Conservation (phyloP, 805 yeast genomes). For the Candida ortonii region DNA sequence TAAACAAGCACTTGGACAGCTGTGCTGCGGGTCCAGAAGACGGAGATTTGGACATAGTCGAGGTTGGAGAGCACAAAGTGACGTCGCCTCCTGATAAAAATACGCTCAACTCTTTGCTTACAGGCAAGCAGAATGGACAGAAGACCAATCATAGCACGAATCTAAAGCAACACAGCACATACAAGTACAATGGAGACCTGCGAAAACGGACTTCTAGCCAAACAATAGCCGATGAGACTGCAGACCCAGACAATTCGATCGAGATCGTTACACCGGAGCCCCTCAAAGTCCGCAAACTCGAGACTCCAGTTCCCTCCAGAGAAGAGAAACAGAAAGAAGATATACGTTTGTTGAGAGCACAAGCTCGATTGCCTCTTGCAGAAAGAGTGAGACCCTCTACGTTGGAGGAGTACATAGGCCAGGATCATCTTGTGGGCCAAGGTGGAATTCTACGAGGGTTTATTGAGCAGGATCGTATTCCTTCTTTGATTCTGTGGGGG, state of each 20-base stretch:
- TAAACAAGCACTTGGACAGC: constrained; percentile 36
- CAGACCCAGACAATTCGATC: constrained; percentile 5
- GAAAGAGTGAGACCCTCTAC: constrained; percentile 78
- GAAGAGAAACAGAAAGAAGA: constrained; percentile 17
- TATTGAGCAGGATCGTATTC: constrained; percentile 60
- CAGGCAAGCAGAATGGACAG: constrained; percentile 10
- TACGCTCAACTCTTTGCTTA: constrained; percentile 16
- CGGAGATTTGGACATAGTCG: constrained; percentile 7
- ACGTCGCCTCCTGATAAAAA: constrained; percentile 5
- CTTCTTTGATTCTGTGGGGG: constrained; percentile 90
- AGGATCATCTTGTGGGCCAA: constrained; percentile 66
- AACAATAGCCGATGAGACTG: constrained; percentile 1
- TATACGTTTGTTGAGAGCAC: constrained; percentile 18
- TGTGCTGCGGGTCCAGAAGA: constrained; percentile 17
- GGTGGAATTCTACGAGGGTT: constrained; percentile 67
- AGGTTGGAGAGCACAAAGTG: constrained; percentile 4
- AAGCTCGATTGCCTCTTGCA: constrained; percentile 53
- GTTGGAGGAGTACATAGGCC: constrained; percentile 78
- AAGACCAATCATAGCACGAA: constrained; percentile 4
- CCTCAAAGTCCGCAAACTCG: neutral
- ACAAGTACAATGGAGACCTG: constrained; percentile 10
- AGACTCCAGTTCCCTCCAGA: constrained; percentile 2
- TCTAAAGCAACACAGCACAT: constrained; percentile 13
- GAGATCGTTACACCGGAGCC: constrained; percentile 1
- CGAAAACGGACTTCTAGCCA: constrained; percentile 12